Conservation (phyloP, 176 grass and related monocot species). For the Oryza longistaminata region DNA sequence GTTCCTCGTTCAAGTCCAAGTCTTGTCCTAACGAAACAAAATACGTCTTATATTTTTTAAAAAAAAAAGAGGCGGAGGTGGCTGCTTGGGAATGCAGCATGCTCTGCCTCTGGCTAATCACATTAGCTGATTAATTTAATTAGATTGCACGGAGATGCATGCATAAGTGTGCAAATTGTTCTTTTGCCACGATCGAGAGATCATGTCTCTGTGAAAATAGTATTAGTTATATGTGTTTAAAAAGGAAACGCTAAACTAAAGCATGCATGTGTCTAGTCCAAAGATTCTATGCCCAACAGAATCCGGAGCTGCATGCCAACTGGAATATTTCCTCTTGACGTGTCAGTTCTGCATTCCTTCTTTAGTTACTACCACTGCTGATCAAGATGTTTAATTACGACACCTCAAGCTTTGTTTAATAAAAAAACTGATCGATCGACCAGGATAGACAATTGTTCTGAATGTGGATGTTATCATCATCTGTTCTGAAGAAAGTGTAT, state of each 20-base stretch:
- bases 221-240: not conserved
- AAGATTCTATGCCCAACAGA: slow-evolving; percentile 12
- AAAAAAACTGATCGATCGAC: not conserved
- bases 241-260: not conserved
- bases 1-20: no score
- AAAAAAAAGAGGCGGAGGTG: no score
- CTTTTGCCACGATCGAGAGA: not conserved
- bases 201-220: not conserved
- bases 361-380: not conserved
- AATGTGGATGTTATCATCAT: no score
- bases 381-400: not conserved
- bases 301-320: slow-evolving; percentile 3
- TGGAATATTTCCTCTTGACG: slow-evolving; percentile 27
- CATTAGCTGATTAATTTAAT: slow-evolving; percentile 1
- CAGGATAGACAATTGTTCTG: no score
- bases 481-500: not conserved
- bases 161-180: not conserved
- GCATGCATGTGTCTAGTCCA: not conserved
- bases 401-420: not conserved
- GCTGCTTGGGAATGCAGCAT: slow-evolving; percentile 31
- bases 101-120: not conserved
- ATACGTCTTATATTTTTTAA: no score
- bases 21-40: no score
- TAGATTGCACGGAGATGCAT: not conserved
- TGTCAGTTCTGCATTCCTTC: slow-evolving; percentile 33